Evolutionary conservation across 2,329 filamentous ascomycete genomes (phyloP).

Genomic region (Nectriaceae sp.): DNA sequence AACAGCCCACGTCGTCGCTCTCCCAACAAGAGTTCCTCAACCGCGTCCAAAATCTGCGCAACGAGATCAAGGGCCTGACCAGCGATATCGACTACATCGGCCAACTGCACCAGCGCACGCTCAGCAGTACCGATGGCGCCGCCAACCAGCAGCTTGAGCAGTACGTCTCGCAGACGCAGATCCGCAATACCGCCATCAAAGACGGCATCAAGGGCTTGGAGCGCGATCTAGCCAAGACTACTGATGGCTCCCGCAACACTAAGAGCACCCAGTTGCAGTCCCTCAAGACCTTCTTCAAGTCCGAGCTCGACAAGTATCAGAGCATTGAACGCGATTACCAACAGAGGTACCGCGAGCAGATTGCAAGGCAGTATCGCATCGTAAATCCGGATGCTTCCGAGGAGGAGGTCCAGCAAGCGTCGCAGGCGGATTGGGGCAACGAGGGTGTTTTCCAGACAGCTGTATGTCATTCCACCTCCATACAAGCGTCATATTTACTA

Average conservation of each 20-base stretch:
- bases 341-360: slow-evolving; percentile 73
- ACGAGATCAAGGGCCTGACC: slow-evolving; percentile 68
- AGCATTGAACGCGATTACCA: slow-evolving; percentile 72
- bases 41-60: slow-evolving; percentile 67
- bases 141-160: slow-evolving; percentile 63
- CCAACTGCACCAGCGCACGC: slow-evolving; percentile 69
- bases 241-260: slow-evolving; percentile 59
- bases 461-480: slow-evolving; percentile 50
- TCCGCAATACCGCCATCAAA: slow-evolving; percentile 74
- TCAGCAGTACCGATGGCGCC: slow-evolving; percentile 63
- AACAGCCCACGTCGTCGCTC: slow-evolving; percentile 38
- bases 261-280: slow-evolving; percentile 71
- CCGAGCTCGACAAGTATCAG: slow-evolving; percentile 70
- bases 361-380: slow-evolving; percentile 78
- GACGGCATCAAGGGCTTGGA: slow-evolving; percentile 78
- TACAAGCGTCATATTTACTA: slow-evolving; percentile 6
- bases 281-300: slow-evolving; percentile 72
- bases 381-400: slow-evolving; percentile 81
- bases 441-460: slow-evolving; percentile 83
- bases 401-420: slow-evolving; percentile 68
- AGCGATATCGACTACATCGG: slow-evolving; percentile 68
- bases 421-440: slow-evolving; percentile 71
- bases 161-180: slow-evolving; percentile 69
- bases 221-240: slow-evolving; percentile 66
- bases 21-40: slow-evolving; percentile 68